These are phyloP conservation scores for Camellia oleifera DNA, from an alignment of 179 eudicot genomes.

Conservation along the genomic window DNA sequence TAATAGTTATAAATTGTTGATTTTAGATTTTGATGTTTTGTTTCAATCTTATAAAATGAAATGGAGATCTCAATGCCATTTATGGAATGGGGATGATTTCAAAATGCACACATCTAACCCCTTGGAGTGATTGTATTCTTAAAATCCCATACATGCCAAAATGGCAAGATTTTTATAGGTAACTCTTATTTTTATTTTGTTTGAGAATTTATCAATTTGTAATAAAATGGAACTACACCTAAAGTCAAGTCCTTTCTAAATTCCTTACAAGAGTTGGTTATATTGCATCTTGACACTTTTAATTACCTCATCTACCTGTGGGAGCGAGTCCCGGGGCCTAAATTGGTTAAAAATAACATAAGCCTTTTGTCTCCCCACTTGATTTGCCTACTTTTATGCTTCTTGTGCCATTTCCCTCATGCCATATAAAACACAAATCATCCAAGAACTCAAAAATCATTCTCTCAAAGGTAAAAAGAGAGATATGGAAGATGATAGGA, in stretches of 20 bases:
- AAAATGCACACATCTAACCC: no score
- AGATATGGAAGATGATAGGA: constrained; percentile 36
- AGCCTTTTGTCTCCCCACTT: constrained; percentile 26
- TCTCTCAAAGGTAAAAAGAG: background rate
- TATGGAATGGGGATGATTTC: no score
- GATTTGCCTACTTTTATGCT: constrained; percentile 47
- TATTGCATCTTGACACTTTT: background rate
- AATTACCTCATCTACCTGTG: constrained; percentile 10
- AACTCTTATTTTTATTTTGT: background rate
- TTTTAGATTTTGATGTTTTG: no score
- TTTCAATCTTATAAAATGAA: no score
- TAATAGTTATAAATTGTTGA: no score
- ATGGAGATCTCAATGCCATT: no score
- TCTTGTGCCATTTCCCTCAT: constrained; percentile 28
- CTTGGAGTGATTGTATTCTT: no score
- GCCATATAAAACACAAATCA: background rate
- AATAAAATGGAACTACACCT: background rate
- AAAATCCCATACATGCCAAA: background rate
- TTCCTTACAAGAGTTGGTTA: constrained; percentile 1
- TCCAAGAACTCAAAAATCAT: background rate
- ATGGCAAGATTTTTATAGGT: background rate
- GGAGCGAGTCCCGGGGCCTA: constrained; percentile 39
- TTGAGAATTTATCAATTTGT: background rate
- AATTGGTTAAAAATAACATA: constrained; percentile 25
- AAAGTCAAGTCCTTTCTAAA: background rate